Percentiles rank a stretch among this genome's conserved stretches.
Conservation (phyloP, 2,329 filamentous ascomycete species). For the Colletotrichum ledebouriae region DNA sequence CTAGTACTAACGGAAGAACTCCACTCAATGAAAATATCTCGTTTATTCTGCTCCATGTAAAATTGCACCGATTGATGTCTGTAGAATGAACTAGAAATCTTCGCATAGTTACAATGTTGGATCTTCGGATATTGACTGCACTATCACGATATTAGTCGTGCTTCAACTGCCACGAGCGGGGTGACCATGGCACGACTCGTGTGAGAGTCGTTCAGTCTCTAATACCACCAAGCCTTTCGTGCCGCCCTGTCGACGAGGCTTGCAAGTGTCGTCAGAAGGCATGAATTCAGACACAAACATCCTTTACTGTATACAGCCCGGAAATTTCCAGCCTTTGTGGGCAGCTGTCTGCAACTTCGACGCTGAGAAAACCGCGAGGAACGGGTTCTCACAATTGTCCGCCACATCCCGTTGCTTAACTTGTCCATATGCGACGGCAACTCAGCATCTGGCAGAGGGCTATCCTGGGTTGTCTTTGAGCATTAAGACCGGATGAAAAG, state of each 20-base stretch:
- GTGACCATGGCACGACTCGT: background rate
- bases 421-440: background rate
- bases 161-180: no score
- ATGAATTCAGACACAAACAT: background rate
- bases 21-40: no score
- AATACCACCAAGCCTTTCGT: background rate
- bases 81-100: no score
- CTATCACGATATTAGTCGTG: no score
- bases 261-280: background rate
- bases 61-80: no score
- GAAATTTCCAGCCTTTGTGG: slow-evolving; percentile 2
- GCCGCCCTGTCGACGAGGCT: slow-evolving; percentile 1
- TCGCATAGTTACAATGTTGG: no score
- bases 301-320: background rate
- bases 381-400: background rate
- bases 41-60: no score
- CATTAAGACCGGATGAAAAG: background rate
- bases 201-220: background rate
- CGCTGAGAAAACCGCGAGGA: no score
- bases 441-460: background rate
- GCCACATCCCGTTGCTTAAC: background rate
- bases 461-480: slow-evolving; percentile 9
- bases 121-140: no score
- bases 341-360: background rate
- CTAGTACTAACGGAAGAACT: no score